A percentile compares a stretch with the other conserved stretches of the same genome.
phyloP scores from a whole-genome alignment of 176 grass and related monocot species.

The Poa annua region DNA sequence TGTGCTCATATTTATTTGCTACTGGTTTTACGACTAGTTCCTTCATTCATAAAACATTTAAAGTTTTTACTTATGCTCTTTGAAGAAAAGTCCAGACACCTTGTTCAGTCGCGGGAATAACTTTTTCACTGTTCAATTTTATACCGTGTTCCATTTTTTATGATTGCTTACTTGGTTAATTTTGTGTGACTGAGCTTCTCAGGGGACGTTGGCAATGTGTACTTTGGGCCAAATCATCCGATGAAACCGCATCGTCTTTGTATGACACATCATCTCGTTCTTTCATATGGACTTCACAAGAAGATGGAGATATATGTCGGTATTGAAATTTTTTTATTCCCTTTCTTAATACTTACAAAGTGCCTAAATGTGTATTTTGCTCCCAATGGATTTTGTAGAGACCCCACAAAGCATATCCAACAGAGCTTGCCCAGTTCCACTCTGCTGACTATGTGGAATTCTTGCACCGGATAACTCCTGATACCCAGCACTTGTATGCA shows the following conservation, averaged over 20 bases:
- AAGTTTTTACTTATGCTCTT: not conserved
- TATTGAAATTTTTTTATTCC: conserved; percentile 43
- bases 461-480: conserved; percentile 94
- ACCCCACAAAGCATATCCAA: conserved; percentile 98
- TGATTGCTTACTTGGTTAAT: conserved; percentile 11
- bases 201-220: conserved; percentile 97
- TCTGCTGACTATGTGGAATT: conserved; percentile 99
- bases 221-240: conserved; percentile 98
- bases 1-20: conserved; percentile 1
- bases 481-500: conserved; percentile 69
- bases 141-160: not conserved
- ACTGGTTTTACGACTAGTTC: not conserved
- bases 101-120: not conserved
- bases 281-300: conserved; percentile 93
- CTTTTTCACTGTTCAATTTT: not conserved
- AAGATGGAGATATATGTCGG: conserved; percentile 99
- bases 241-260: conserved; percentile 99
- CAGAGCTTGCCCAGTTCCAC: conserved; percentile 96
- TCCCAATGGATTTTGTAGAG: conserved; percentile 60
- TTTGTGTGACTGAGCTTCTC: conserved; percentile 32
- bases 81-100: not conserved
- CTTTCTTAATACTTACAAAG: conserved; percentile 32
- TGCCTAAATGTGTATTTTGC: conserved; percentile 2
- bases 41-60: not conserved
- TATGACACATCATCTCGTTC: conserved; percentile 97